Base-by-base conservation (phyloP, 768 basidiomycete species). In the Coprinopsis marcescibilis region DNA sequence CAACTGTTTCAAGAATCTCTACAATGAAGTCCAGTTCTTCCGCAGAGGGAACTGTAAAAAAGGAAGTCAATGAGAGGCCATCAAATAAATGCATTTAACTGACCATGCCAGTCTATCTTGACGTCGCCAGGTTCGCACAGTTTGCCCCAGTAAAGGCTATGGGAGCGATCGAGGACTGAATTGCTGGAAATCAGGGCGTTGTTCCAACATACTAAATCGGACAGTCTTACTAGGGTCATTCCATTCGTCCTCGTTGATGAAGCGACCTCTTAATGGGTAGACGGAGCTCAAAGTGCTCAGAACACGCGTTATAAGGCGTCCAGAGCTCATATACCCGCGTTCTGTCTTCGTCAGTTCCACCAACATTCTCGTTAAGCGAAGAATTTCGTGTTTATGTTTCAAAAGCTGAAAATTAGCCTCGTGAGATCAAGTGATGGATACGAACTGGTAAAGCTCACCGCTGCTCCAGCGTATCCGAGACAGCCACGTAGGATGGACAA, bases 91-190 rank as follows among this genome's bases (percentile, higher is more conserved):
- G 41, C 45, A 4, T 32, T 34, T 27, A 20, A 55, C 73, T 37
- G 57, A 86, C 86, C 78, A 60, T 95, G 93, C 94, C 94, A 98
- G 49, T 89, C 81, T 27, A 93, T 76, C 46, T 79, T 74, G 41
- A 93, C 83, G 46, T 96, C 89, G 55, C 83, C 72, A 3, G 84
- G 68, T 46, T 86, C 79, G 63, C 85, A 89, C 24, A 88, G 65
- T 40, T 75, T 77, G 6, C 93, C 94, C 94, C 94, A 96, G 36
- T 78, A 74, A 10, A 70, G 64, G 50, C 76, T 79, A 53, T 87
- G 83, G 37, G 73, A 70, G 33, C 67, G 69, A 56, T 83, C 71
- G 56, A 88, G 86, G 47, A 72, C 83, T 87, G 54, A 10, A 30
- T 10, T 11, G 8, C 26, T 14, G 19, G 13, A 23, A 51, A 58